Conservation (phyloP, 1,284 basidiomycete species). For the Waitea zeae region DNA sequence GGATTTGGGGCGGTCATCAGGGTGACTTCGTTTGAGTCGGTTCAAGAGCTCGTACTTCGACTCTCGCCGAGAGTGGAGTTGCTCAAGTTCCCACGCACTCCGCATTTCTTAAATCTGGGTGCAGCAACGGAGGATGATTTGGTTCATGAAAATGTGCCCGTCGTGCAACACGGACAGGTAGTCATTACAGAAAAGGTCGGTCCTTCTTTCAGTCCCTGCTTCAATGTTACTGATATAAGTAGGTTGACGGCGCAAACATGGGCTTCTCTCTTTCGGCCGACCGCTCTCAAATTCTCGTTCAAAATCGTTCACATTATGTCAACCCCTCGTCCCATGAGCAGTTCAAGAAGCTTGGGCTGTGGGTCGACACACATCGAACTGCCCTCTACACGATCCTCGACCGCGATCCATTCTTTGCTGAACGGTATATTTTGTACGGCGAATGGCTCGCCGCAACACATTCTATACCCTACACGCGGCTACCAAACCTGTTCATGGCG, state of each 20-base stretch:
- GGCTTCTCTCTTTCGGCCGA: constrained; percentile 37
- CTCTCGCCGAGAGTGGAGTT: constrained; percentile 26
- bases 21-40: constrained; percentile 30
- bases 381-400: constrained; percentile 26
- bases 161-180: constrained; percentile 13
- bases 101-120: constrained; percentile 38
- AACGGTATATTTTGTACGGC: constrained; percentile 40
- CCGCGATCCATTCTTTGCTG: constrained; percentile 30
- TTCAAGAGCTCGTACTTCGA: constrained; percentile 23
- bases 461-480: constrained; percentile 33
- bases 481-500: constrained; percentile 36
- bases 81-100: constrained; percentile 43
- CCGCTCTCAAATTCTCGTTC: constrained; percentile 29
- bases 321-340: constrained; percentile 34
- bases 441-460: constrained; percentile 50
- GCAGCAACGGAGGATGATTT: constrained; percentile 36
- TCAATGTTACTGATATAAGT: too few species aligned
- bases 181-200: constrained; percentile 45
- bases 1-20: constrained; percentile 31
- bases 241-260: constrained; percentile 55
- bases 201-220: too few species aligned
- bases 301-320: constrained; percentile 49
- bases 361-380: constrained; percentile 28
- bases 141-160: constrained; percentile 9
- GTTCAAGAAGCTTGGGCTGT: constrained; percentile 36